Conservation (phyloP, 2,329 filamentous ascomycete species). For the Penicillium capsulatum region DNA sequence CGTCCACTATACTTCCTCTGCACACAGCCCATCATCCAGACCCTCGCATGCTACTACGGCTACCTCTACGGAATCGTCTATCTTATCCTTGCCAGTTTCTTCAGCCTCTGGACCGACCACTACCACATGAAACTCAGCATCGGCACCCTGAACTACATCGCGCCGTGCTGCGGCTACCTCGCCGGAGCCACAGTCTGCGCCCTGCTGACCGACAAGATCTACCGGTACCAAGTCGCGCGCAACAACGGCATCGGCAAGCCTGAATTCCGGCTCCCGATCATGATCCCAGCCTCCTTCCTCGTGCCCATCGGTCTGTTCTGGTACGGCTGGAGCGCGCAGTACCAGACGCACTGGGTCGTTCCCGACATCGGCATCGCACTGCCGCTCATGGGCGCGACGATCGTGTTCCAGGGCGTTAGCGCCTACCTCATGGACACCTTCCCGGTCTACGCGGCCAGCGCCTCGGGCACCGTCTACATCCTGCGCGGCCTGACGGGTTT, state of each 20-base stretch:
- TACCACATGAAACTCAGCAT: slow-evolving; percentile 53
- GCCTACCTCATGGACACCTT: slow-evolving; percentile 38
- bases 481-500: slow-evolving; percentile 31
- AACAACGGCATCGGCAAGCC: slow-evolving; percentile 35
- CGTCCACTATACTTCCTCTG: slow-evolving; percentile 52
- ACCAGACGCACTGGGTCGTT: slow-evolving; percentile 45
- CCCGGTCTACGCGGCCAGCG: slow-evolving; percentile 31
- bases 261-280: slow-evolving; percentile 54
- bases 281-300: slow-evolving; percentile 49
- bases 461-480: slow-evolving; percentile 26
- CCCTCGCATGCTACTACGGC: slow-evolving; percentile 50
- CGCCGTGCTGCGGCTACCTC: slow-evolving; percentile 57
- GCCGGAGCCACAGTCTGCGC: slow-evolving; percentile 48
- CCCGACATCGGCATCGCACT: slow-evolving; percentile 50
- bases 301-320: slow-evolving; percentile 47
- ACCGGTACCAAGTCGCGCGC: slow-evolving; percentile 27
- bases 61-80: slow-evolving; percentile 59
- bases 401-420: slow-evolving; percentile 38
- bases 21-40: slow-evolving; percentile 57
- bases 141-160: slow-evolving; percentile 58
- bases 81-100: slow-evolving; percentile 58
- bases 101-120: slow-evolving; percentile 49
- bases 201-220: slow-evolving; percentile 43
- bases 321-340: slow-evolving; percentile 51
- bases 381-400: slow-evolving; percentile 43